Percentiles rank a stretch among this genome's conserved stretches.
These are phyloP conservation scores for Przewalskia tangutica DNA, from an alignment of 257 asterid genomes.

Conservation along the genomic window DNA sequence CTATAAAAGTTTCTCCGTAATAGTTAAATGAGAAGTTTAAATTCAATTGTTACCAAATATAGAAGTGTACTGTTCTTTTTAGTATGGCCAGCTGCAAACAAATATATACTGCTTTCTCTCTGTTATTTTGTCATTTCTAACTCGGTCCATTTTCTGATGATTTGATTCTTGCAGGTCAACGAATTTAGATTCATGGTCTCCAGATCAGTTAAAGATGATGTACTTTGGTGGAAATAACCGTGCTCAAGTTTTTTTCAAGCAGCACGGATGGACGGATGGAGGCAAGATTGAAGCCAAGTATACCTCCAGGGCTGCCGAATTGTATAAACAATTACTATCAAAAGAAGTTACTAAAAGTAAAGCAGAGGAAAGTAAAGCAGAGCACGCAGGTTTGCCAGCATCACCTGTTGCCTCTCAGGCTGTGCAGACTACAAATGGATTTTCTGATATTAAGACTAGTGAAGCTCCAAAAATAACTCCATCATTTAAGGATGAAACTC, in stretches of 20 bases:
- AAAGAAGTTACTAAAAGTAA: constrained; percentile 92
- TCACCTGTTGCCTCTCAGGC: constrained; percentile 72
- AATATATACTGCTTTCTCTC: neutral
- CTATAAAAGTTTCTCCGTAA: neutral
- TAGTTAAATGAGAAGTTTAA: neutral
- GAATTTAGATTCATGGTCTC: constrained; percentile 89
- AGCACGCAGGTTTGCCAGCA: constrained; percentile 57
- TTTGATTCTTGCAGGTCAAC: constrained; percentile 53
- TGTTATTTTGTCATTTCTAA: neutral
- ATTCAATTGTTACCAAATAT: neutral
- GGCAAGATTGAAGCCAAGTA: constrained; percentile 94
- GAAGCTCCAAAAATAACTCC: constrained; percentile 44
- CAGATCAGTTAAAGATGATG: constrained; percentile 95
- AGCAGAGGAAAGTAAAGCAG: constrained; percentile 65
- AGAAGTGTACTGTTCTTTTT: neutral
- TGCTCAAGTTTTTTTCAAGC: constrained; percentile 93
- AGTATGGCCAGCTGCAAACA: neutral
- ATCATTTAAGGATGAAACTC: constrained; percentile 32
- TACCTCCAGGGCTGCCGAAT: constrained; percentile 96
- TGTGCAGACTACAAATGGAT: constrained; percentile 49
- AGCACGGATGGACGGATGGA: constrained; percentile 97
- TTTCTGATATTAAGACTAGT: constrained; percentile 35
- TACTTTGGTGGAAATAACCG: constrained; percentile 90
- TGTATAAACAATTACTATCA: constrained; percentile 72
- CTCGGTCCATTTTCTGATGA: neutral